Evolutionary conservation across 140 eudicot genomes (phyloP).

Genomic region (Stevia rebaudiana): DNA sequence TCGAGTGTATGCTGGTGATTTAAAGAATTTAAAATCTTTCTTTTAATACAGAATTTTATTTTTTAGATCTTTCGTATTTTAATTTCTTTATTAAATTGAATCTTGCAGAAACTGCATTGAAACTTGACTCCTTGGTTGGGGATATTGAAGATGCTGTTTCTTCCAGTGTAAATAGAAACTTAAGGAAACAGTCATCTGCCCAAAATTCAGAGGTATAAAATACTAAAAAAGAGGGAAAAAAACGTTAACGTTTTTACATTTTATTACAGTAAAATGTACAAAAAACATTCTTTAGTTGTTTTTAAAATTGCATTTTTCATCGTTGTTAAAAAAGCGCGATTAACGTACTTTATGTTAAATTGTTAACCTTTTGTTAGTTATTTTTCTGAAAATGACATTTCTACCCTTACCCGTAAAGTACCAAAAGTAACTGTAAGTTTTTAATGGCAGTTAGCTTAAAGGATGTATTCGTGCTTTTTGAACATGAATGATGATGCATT

Average conservation of each 20-base stretch:
- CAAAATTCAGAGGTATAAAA: slow-evolving; percentile 53
- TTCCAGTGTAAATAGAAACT: slow-evolving; percentile 47
- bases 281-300: no score
- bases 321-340: no score
- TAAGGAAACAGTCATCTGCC: slow-evolving; percentile 45
- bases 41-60: neutral
- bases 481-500: no score
- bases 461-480: no score
- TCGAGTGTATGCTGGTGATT: slow-evolving; percentile 79
- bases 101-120: slow-evolving; percentile 72
- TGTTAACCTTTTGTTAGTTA: no score
- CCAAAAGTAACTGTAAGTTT: no score
- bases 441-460: no score
- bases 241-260: neutral
- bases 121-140: slow-evolving; percentile 82
- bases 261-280: no score
- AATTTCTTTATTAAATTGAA: neutral
- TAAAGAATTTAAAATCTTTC: neutral
- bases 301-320: no score
- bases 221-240: neutral
- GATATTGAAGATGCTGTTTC: slow-evolving; percentile 95
- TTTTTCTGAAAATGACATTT: no score
- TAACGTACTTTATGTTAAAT: no score
- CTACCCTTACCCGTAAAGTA: no score
- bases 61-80: neutral